Evolutionary conservation across 148 eudicot genomes (phyloP).

Genomic region (Rhododendron griersonianum): DNA sequence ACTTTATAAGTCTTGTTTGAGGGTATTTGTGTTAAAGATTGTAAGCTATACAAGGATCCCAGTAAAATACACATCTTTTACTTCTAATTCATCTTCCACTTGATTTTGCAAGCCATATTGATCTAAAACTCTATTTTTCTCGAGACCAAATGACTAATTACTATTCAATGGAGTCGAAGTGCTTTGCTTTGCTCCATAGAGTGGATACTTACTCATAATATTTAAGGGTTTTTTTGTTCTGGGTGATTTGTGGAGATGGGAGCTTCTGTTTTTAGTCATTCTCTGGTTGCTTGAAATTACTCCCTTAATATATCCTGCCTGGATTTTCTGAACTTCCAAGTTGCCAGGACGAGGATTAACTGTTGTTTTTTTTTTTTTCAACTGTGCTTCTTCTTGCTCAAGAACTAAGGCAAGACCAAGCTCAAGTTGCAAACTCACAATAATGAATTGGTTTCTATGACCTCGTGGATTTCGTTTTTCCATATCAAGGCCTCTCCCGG

Average conservation of each 20-base stretch:
- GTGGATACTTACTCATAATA: background rate
- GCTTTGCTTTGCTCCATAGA: background rate
- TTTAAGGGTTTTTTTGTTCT: background rate
- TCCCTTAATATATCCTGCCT: background rate
- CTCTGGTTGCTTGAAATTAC: background rate
- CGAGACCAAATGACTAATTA: background rate
- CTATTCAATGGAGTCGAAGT: background rate
- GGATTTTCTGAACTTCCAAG: background rate
- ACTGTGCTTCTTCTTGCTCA: background rate
- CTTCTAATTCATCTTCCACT: background rate
- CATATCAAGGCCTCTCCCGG: background rate
- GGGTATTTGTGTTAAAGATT: background rate
- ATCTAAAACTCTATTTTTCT: background rate
- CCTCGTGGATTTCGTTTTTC: background rate
- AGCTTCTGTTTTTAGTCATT: background rate
- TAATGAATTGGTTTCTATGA: background rate
- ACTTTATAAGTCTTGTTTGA: background rate
- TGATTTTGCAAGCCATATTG: background rate
- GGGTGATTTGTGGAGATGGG: background rate
- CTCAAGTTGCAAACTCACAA: background rate
- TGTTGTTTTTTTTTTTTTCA: background rate
- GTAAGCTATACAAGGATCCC: background rate
- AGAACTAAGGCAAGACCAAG: background rate
- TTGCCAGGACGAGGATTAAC: background rate
- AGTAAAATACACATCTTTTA: background rate